Percentiles rank a stretch among this genome's conserved stretches.
Conservation (phyloP, 176 grass and related monocot species). For the maize (Zea mays) region DNA sequence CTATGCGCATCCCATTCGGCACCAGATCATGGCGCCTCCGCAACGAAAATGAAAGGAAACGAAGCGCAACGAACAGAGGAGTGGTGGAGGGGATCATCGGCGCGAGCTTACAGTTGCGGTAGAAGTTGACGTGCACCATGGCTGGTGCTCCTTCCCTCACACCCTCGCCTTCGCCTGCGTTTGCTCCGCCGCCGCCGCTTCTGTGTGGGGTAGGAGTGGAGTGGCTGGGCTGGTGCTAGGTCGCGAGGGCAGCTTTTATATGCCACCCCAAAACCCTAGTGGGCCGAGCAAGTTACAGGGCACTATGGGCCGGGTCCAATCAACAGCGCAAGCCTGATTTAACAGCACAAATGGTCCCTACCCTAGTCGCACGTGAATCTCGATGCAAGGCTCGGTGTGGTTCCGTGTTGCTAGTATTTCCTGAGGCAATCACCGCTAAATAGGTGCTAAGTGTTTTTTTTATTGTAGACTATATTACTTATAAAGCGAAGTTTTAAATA, state of each 20-base stretch:
- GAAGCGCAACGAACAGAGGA: not conserved
- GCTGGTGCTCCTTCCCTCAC: conserved; percentile 29
- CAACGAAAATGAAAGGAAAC: not conserved
- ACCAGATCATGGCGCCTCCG: conserved; percentile 16
- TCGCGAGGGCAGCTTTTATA: conserved; percentile 13
- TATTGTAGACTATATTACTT: too few relatives aligned
- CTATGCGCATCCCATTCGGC: not conserved
- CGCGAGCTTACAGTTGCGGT: conserved; percentile 59
- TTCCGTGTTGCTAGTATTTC: not conserved
- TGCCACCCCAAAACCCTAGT: conserved; percentile 42
- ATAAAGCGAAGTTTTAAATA: too few relatives aligned
- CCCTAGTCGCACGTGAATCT: not conserved
- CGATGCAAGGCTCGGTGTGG: not conserved
- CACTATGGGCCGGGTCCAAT: not conserved
- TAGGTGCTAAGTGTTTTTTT: too few relatives aligned
- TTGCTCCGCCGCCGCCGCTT: conserved; percentile 38
- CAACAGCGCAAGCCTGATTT: not conserved
- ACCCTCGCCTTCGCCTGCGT: conserved; percentile 21
- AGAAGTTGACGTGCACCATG: conserved; percentile 70
- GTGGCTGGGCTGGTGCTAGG: not conserved
- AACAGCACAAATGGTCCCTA: not conserved
- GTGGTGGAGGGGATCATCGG: not conserved
- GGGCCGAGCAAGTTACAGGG: not conserved
- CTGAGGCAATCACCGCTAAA: too few relatives aligned
- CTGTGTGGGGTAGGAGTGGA: not conserved